Conservation (phyloP, 2,329 filamentous ascomycete genomes). For the Cercospora sp. region DNA sequence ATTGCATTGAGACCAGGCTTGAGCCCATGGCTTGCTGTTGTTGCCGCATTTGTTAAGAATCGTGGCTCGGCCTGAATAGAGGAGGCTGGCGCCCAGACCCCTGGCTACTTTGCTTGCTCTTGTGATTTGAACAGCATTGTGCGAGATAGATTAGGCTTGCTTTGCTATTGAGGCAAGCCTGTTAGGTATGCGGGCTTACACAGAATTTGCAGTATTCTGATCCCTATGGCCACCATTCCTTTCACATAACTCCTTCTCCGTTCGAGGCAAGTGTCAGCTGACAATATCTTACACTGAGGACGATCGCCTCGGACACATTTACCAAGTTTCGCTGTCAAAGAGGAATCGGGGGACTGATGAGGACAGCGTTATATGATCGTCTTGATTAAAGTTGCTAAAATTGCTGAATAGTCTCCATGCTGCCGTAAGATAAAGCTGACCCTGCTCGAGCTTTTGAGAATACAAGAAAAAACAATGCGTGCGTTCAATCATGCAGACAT, state of each 20-base stretch:
- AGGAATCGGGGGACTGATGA: neutral
- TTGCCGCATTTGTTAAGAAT: neutral
- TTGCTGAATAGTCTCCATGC: neutral
- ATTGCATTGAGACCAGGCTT: neutral
- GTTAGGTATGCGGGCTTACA: neutral
- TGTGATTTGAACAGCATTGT: neutral
- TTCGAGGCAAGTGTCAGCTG: too few relatives aligned
- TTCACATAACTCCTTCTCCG: too few relatives aligned
- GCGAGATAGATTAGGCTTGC: neutral
- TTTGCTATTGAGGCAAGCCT: neutral
- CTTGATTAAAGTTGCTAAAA: neutral
- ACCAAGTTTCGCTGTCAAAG: neutral
- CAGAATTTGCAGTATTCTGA: neutral
- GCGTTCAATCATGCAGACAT: neutral
- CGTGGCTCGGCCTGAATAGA: neutral
- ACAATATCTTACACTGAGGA: too few relatives aligned
- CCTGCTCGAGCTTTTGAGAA: constrained; percentile 1
- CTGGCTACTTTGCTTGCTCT: neutral
- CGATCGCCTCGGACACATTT: neutral
- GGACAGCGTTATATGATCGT: neutral
- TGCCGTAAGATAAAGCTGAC: neutral
- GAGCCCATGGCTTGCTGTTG: neutral
- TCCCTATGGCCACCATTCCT: too few relatives aligned
- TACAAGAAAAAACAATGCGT: neutral
- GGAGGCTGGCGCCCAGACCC: neutral